Base-by-base conservation (phyloP, 78 protist species). In the Dictyostelium brefeldianum region DNA sequence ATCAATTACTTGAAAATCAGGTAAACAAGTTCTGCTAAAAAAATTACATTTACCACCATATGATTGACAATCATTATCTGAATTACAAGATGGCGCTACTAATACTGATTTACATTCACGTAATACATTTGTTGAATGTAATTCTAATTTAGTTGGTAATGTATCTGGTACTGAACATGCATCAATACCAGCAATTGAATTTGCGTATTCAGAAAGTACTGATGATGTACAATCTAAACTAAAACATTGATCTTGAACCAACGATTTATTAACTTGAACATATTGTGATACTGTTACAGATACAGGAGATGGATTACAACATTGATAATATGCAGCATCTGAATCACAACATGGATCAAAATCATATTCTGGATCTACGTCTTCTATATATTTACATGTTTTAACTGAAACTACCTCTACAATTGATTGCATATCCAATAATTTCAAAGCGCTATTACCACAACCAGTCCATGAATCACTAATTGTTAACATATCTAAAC, bases 401-500 rank as follows among this genome's bases (percentile, higher is more conserved):
- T 3, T 31, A 6, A 36, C 17, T 31, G 75, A 67, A 15, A 67
- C 4, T 15, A 29, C 15, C 47, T 67, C 31, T 31, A 43, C 8
- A 12, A 67, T 41, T 29, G 75, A 27, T 17, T 67, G 47, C 75
- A 67, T 67, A 4, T 67, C 43, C 15, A 67, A 67, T 31, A 67
- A 67, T 31, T 31, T 7, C 17, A 67, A 12, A 15, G 75, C 75
- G 7, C 29, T 67, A 67, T 67, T 67, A 31, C 75, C 31, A 67
- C 75, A 67, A 31, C 75, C 75, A 14, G 31, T 15, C 75, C 75
- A 67, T 12, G 48, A 47, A 67, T 67, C 50, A 67, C 75, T 67
- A 67, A 67, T 67, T 5, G 41, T 25, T 31, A 67, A 67, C 29
- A 43, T 29, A 31, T 67, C 75, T 67, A 67, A 67, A 31, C 50